Evolutionary conservation across 257 asterid genomes (phyloP), one percentile per base, ranked within the genome.

Genomic region (Solanum corneliomulleri): DNA sequence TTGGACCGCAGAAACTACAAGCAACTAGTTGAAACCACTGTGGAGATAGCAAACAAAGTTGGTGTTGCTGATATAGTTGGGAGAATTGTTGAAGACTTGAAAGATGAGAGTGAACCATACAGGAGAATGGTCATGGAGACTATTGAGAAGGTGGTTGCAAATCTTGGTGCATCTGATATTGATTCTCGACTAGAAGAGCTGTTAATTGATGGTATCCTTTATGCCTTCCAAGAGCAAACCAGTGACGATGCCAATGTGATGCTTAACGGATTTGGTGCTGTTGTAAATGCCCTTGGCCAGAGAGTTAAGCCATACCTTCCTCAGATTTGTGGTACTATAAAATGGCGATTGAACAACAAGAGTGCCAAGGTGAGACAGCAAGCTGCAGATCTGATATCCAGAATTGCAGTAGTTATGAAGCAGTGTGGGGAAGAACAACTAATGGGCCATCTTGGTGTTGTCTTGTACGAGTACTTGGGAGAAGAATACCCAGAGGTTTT

Each of bases 61-160:
- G 98, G 98, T 49, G 98, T 96, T 85, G 96, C 98, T 52, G 98
- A 94, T 88, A 94, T 94, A 44, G 98, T 96, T 1, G 98, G 98
- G 14, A 94, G 98, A 88, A 93, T 95, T 42, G 98, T 96, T 70
- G 98, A 96, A 92, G 98, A 94, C 88, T 90, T 94, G 76, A 96
- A 96, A 92, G 98, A 94, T 82, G 98, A 94, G 90, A 96, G 98
- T 86, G 98, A 96, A 91, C 98, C 98, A 83, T 96, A 96, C 69
- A 90, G 98, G 88, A 90, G 98, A 90, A 96, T 96, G 99, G 99
- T 96, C 56, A 96, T 96, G 99, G 99, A 96, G 91, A 96, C 99
- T 18, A 95, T 96, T 70, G 99, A 95, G 93, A 96, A 95, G 89
- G 99, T 96, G 90, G 99, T 96, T n/a, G 90, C 94, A 9, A 96